Evolutionary conservation across 495 filamentous ascomycete species (phyloP).

Genomic region (Tuber brumale): DNA sequence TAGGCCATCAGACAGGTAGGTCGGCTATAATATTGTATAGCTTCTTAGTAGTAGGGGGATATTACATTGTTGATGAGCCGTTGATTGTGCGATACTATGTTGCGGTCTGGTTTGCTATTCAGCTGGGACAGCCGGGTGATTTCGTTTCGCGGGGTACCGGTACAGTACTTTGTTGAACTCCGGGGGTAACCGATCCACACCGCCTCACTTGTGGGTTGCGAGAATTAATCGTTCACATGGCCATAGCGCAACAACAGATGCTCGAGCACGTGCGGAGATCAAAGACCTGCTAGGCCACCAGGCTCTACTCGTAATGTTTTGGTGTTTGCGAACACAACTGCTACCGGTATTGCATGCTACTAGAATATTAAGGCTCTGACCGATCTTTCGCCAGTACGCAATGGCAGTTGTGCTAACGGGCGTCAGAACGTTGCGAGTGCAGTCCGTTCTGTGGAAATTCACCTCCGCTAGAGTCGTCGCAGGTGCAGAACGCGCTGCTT

Average conservation of each 20-base stretch:
- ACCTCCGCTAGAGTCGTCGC: background rate
- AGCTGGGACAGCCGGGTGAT: background rate
- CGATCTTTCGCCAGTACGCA: too few species aligned
- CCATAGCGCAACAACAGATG: background rate
- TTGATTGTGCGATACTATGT: background rate
- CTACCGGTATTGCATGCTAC: too few species aligned
- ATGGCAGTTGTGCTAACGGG: too few species aligned
- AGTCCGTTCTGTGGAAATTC: background rate
- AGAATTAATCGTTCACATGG: background rate
- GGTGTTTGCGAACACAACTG: too few species aligned
- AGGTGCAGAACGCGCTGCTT: background rate
- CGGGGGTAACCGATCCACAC: background rate
- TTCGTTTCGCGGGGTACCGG: background rate
- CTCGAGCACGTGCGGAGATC: background rate
- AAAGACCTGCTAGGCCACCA: background rate
- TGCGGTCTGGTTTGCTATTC: background rate
- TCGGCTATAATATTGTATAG: background rate
- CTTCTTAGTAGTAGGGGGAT: background rate
- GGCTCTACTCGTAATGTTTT: background rate
- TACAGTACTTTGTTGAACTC: background rate
- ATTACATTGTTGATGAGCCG: background rate
- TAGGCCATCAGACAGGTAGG: background rate
- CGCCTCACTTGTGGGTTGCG: background rate
- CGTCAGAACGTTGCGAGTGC: too few species aligned
- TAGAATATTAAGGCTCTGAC: too few species aligned